phyloP scores from a whole-genome alignment of 257 asterid genomes.

The Lantana camara region DNA sequence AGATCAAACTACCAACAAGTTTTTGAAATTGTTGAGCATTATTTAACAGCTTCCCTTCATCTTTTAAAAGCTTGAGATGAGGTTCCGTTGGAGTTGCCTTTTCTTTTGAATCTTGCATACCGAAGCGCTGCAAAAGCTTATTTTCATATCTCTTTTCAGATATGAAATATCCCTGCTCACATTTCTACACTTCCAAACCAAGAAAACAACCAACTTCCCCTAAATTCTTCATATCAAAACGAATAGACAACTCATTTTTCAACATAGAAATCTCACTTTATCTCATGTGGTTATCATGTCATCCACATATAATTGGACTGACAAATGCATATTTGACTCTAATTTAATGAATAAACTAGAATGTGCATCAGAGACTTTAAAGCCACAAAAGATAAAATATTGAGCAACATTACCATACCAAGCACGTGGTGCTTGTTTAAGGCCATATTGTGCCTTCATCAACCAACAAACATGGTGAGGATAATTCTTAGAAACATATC shows the following conservation, averaged over 20 bases:
- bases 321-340: no score
- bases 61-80: constrained; percentile 8
- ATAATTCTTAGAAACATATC: not conserved
- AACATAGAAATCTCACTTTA: no score
- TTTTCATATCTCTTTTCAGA: constrained; percentile 22
- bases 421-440: not conserved
- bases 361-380: no score
- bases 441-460: not conserved
- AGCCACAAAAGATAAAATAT: no score
- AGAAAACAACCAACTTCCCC: no score
- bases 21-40: constrained; percentile 17
- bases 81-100: constrained; percentile 20
- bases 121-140: not conserved
- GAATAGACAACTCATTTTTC: no score
- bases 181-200: no score
- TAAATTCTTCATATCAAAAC: no score
- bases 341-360: no score
- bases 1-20: constrained; percentile 22
- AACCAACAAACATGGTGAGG: not conserved
- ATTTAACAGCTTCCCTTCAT: not conserved
- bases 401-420: not conserved
- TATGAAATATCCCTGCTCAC: constrained; percentile 2
- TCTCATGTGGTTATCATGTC: no score
- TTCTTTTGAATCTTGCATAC: constrained; percentile 20
- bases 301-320: no score